Evolutionary conservation across 208 protist species (phyloP).

Genomic region (Acanthamoeba divionensis): DNA sequence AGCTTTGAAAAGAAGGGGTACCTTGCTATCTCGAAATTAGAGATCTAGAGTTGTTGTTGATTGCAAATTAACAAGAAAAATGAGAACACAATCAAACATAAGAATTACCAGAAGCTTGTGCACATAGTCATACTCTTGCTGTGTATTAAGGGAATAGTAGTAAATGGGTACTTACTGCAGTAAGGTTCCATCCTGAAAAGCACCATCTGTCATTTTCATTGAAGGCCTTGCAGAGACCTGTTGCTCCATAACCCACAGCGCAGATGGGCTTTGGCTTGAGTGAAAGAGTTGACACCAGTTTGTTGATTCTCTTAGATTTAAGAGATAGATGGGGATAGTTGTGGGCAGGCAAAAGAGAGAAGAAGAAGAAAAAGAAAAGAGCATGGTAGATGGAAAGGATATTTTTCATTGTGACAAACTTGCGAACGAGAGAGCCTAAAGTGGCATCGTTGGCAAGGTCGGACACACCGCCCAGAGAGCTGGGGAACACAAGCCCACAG

Average conservation of each 20-base stretch:
- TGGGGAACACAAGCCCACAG: not conserved
- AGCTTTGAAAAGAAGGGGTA: slow-evolving; percentile 26
- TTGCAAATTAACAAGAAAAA: not conserved
- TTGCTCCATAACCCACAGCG: slow-evolving; percentile 2
- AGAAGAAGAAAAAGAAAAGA: not conserved
- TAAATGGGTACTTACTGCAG: not conserved
- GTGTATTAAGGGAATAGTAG: no score
- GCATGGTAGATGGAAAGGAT: not conserved
- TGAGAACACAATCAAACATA: not conserved
- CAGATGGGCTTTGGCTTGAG: slow-evolving; percentile 13
- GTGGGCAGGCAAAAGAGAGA: not conserved
- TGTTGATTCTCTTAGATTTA: not conserved
- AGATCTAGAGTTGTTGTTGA: not conserved
- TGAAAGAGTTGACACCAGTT: not conserved
- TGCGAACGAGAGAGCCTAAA: not conserved
- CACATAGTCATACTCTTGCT: no score
- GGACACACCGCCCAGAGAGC: slow-evolving; percentile 8
- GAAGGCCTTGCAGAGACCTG: slow-evolving; percentile 44
- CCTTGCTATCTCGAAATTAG: slow-evolving; percentile 24
- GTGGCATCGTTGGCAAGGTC: slow-evolving; percentile 1
- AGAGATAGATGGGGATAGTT: not conserved
- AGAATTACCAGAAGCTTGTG: not conserved
- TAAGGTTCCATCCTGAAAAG: slow-evolving; percentile 33
- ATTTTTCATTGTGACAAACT: not conserved
- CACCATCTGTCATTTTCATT: slow-evolving; percentile 34